Evolutionary conservation across 78 protist genomes (phyloP).

Genomic region (Cavenderia fasciculata): DNA sequence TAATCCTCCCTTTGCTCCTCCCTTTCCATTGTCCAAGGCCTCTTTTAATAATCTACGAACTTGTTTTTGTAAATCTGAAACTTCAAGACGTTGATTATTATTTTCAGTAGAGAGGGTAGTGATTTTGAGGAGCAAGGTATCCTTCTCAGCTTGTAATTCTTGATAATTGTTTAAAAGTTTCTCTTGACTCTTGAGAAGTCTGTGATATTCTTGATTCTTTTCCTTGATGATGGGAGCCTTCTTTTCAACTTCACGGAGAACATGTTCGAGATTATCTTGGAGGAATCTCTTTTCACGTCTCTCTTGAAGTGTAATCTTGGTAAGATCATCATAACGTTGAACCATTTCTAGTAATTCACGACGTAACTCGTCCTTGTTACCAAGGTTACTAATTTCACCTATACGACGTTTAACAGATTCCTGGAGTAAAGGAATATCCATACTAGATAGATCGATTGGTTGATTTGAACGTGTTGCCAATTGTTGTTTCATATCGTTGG

Average conservation of each 20-base stretch:
- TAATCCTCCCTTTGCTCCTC: too few species aligned
- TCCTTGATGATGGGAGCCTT: conserved; percentile 69
- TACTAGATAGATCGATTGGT: conserved; percentile 18
- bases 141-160: conserved; percentile 53
- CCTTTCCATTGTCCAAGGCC: conserved; percentile 20
- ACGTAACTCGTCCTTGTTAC: conserved; percentile 54
- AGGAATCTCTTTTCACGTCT: conserved; percentile 53
- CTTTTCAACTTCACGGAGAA: conserved; percentile 60
- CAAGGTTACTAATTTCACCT: conserved; percentile 15
- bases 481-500: conserved; percentile 25
- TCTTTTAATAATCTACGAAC: conserved; percentile 42
- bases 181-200: conserved; percentile 67
- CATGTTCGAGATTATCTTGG: conserved; percentile 42
- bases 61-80: conserved; percentile 43
- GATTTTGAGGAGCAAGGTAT: conserved; percentile 10
- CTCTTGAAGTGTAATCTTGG: conserved; percentile 54
- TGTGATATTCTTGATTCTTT: conserved; percentile 46
- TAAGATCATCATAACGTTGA: conserved; percentile 51
- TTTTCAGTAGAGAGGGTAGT: conserved; percentile 5
- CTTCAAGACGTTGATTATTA: conserved; percentile 7
- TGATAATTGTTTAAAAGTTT: conserved; percentile 35
- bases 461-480: not conserved
- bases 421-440: conserved; percentile 41
- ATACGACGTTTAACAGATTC: conserved; percentile 27
- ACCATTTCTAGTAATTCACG: conserved; percentile 65